phyloP scores from a whole-genome alignment of 2,329 filamentous ascomycete species.

The Chalara sp. region DNA sequence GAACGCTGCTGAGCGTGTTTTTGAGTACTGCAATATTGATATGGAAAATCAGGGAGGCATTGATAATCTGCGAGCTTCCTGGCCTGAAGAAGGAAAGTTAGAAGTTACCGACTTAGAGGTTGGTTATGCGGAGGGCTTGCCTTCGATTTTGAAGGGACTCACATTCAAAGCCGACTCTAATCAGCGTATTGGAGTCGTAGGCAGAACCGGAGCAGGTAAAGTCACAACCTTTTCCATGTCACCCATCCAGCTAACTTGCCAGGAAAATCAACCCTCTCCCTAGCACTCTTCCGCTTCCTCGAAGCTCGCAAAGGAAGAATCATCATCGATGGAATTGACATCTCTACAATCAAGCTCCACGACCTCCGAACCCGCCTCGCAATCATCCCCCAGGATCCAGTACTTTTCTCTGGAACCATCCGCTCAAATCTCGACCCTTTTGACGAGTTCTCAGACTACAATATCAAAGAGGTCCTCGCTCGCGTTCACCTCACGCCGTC shows the following conservation, averaged over 20 bases:
- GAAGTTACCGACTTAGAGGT: constrained; percentile 67
- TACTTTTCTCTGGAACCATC: constrained; percentile 80
- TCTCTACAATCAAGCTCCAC: constrained; percentile 25
- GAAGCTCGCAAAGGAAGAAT: constrained; percentile 33
- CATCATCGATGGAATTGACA: constrained; percentile 23
- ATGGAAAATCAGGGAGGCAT: constrained; percentile 57
- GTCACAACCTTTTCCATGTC: constrained; percentile 6
- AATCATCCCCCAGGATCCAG: constrained; percentile 52
- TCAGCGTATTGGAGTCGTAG: constrained; percentile 36
- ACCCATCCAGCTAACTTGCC: constrained; percentile 5
- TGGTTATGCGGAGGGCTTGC: constrained; percentile 63
- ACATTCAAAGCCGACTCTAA: constrained; percentile 58
- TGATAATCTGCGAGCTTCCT: constrained; percentile 53
- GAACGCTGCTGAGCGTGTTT: constrained; percentile 67
- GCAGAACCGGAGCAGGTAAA: constrained; percentile 22
- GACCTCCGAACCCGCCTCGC: constrained; percentile 22
- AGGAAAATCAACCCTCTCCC: constrained; percentile 21
- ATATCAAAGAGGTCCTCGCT: constrained; percentile 76
- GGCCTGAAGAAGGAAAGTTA: constrained; percentile 66
- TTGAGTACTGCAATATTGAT: constrained; percentile 63
- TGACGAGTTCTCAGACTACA: constrained; percentile 71
- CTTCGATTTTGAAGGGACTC: constrained; percentile 61
- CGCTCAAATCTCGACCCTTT: constrained; percentile 90
- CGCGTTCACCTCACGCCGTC: constrained; percentile 74
- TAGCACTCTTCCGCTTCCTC: constrained; percentile 20